Evolutionary conservation across 2,329 filamentous ascomycete species (phyloP).

Genomic region (Botryotinia globosa): DNA sequence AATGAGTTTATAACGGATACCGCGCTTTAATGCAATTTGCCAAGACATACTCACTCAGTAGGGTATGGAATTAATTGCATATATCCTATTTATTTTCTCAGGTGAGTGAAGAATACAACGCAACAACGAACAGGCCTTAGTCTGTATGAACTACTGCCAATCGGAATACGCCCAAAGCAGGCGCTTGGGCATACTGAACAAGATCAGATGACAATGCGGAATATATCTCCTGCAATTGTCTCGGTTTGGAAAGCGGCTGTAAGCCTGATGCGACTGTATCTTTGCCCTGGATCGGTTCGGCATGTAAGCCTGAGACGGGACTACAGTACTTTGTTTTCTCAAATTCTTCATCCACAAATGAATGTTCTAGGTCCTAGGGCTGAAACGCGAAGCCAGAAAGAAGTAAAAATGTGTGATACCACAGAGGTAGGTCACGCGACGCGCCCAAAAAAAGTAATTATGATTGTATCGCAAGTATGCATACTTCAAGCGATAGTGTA

Average conservation of each 20-base stretch:
- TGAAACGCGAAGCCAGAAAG: not conserved
- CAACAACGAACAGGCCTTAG: not conserved
- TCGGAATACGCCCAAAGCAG: not conserved
- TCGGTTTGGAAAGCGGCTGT: not conserved
- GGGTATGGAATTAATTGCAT: not conserved
- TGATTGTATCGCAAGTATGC: not conserved
- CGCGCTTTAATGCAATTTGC: not conserved
- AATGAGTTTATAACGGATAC: not conserved
- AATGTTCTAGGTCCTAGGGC: not conserved
- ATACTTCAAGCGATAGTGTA: not conserved
- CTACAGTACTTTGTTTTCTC: not conserved
- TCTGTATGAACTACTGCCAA: not conserved
- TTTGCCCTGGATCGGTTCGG: constrained; percentile 3
- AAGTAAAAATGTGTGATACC: not conserved
- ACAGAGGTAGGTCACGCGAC: not conserved
- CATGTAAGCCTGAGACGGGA: not conserved
- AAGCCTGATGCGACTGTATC: not conserved
- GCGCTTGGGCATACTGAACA: not conserved
- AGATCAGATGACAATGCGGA: not conserved
- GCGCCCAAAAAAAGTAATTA: not conserved
- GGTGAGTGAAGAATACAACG: not conserved
- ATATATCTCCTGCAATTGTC: not conserved
- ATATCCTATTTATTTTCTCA: not conserved
- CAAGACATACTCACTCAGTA: not conserved
- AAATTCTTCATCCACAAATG: not conserved